These are phyloP conservation scores for Rubroshorea leprosula DNA, from an alignment of 345 rosid species.

Conservation along the genomic window DNA sequence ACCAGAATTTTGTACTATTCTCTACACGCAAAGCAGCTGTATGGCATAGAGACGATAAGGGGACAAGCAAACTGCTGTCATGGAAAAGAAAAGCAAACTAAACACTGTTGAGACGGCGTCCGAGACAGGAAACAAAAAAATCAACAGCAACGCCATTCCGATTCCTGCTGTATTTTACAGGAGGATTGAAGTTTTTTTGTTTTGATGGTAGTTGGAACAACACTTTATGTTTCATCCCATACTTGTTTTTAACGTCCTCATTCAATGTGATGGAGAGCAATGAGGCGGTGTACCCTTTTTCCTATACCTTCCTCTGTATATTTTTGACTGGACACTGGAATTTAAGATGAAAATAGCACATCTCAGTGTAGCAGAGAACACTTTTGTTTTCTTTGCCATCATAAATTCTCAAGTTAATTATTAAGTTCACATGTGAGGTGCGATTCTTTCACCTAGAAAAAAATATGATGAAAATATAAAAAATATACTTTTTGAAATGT, in stretches of 20 bases:
- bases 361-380: conserved; percentile 24
- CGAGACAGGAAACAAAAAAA: conserved; percentile 22
- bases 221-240: conserved; percentile 38
- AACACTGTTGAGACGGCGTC: not conserved
- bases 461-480: no score
- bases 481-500: no score
- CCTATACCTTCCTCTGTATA: no score
- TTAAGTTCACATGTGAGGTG: no score
- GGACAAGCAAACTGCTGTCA: conserved; percentile 4
- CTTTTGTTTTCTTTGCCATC: conserved; percentile 29
- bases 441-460: conserved; percentile 10
- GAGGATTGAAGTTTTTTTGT: conserved; percentile 28
- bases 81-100: conserved; percentile 4
- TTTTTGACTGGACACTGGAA: conserved; percentile 18
- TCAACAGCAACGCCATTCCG: conserved; percentile 20
- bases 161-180: conserved; percentile 20
- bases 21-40: no score
- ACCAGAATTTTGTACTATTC: no score
- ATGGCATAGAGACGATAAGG: conserved; percentile 1
- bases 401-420: conserved; percentile 41
- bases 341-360: conserved; percentile 11
- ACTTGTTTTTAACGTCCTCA: conserved; percentile 29
- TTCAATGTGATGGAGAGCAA: conserved; percentile 18
- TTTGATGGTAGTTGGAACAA: conserved; percentile 60
- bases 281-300: no score